A percentile compares a stretch with the other conserved stretches of the same genome.
These are phyloP conservation scores for Fusarium tanahbumbuense DNA, from an alignment of 2,329 filamentous ascomycete species.

Conservation along the genomic window DNA sequence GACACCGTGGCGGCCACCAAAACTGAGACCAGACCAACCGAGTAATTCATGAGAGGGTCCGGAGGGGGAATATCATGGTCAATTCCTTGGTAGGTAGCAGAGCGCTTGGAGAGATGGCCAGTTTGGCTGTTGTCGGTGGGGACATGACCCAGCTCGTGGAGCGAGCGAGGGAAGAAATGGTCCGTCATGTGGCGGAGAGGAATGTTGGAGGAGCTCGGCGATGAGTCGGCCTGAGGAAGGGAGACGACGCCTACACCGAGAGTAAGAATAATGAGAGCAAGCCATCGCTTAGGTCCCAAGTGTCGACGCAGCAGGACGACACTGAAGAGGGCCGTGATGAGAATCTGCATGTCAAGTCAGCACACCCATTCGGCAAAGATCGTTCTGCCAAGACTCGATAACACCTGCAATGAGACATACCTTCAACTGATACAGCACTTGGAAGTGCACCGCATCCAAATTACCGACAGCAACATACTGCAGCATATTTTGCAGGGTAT, in stretches of 20 bases:
- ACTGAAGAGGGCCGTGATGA: slow-evolving; percentile 89
- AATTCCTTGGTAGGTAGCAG: slow-evolving; percentile 92
- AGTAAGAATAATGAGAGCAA: slow-evolving; percentile 81
- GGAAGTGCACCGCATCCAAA: slow-evolving; percentile 90
- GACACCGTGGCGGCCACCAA: slow-evolving; percentile 82
- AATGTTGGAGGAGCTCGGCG: slow-evolving; percentile 65
- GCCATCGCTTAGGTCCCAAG: slow-evolving; percentile 80
- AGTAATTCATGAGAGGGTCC: slow-evolving; percentile 75
- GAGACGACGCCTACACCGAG: slow-evolving; percentile 88
- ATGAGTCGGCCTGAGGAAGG: slow-evolving; percentile 71
- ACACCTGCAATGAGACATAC: slow-evolving; percentile 50
- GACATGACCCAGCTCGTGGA: slow-evolving; percentile 77
- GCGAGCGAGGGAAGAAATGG: slow-evolving; percentile 80
- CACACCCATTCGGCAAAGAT: not conserved
- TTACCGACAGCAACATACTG: slow-evolving; percentile 94
- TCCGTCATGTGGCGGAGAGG: slow-evolving; percentile 72
- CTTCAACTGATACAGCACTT: slow-evolving; percentile 93
- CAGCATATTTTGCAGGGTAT: slow-evolving; percentile 92
- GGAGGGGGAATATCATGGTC: slow-evolving; percentile 65
- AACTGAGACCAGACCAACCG: slow-evolving; percentile 82
- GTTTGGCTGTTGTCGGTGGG: slow-evolving; percentile 36
- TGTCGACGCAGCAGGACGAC: slow-evolving; percentile 79
- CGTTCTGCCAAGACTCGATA: not conserved
- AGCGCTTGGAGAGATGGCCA: slow-evolving; percentile 60
- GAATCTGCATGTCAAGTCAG: slow-evolving; percentile 64